Evolutionary conservation across 805 yeast genomes (phyloP), one percentile per base, ranked within the genome.

Genomic region (Starmera quercuum): DNA sequence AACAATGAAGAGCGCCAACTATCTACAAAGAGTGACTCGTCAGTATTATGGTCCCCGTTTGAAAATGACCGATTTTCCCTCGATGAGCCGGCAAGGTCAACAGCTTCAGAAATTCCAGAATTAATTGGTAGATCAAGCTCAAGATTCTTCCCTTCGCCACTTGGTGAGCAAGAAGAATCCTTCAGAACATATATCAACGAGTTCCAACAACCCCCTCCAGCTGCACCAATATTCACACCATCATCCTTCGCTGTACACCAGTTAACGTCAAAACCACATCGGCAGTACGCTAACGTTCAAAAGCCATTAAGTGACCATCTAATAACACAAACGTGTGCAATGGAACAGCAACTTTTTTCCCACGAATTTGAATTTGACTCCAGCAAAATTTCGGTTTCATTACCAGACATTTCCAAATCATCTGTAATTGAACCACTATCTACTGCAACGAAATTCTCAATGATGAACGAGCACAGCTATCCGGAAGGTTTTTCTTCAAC

Each of bases 401-500:
- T 27, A 16, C 15, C 18, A 8, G 30, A 27, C 20, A 17, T 27
- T 7, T 12, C 16, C 16, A 11, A 12, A 13, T 15, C 11, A 12
- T 18, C 18, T 6, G 11, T 12, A 15, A 10, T 26, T 13, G 11
- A 2, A 14, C 19, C 29, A 13, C 8, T 12, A 23, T 23, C 26
- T 23, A 23, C 12, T 23, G 6, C 5, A 2, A 6, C 17, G 14
- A 26, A 14, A 6, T 14, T 11, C 15, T 14, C 11, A 12, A 12
- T 26, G 11, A n/a, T 18, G n/a, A n/a, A 19, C 12, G 17, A 26
- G 11, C 11, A 11, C 16, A 20, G 7, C n/a, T 63, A 64, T 34
- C 74, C 74, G 1, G 73, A 68, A 41, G 73, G 74, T 0, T 68
- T 67, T 32, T 57, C 72, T 2, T 68, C 73, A 2, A 68, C 73